Evolutionary conservation across 2,329 filamentous ascomycete species (phyloP), one percentile per base, ranked within the genome.

Genomic region (Trichoderma afroharzianum): DNA sequence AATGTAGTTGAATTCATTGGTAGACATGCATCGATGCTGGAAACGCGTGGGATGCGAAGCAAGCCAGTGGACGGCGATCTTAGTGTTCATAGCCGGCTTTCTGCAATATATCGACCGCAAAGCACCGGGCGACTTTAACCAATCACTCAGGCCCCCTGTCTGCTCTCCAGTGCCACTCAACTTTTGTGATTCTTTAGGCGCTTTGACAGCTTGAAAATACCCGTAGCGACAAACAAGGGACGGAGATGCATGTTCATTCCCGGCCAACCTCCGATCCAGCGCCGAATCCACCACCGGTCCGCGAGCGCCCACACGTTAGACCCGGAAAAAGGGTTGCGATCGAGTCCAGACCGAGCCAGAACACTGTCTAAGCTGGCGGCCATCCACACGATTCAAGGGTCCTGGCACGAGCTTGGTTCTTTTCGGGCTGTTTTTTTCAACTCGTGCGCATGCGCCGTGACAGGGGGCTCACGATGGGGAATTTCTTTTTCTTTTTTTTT

Each of bases 321-420:
- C 28, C 50, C 30, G 59, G 63, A 50, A 50, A 70, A 68, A 68
- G 36, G n/a, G 53, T 47, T 30, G 55, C n/a, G 18, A 71, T 28
- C 53, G 57, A 72, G 72, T 74, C 73, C 68, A 74, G 73, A 74
- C 73, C 73, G 69, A 70, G 71, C 73, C 73, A 73, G 73, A 74
- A 71, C 70, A 33, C 43, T 11, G 58, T 53, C 57, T 50, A 50
- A 69, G 57, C 43, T 32, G 28, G 39, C n/a, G 15, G 14, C 24
- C 69, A 63, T 67, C 62, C 69, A 62, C 69, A 71, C 36, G 63
- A 67, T 4, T 36, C 70, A 59, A 71, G 63, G 70, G 63, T 61
- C 70, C 70, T 28, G 70, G 70, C 63, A 43, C 53, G 61, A 64
- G 59, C 69, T 72, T 72, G 73, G 72, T 70, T 74, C 73, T 58